Evolutionary conservation across 139 green algal genomes (phyloP), one percentile per base, ranked within the genome.

Genomic region (Coccomyxa sp.): DNA sequence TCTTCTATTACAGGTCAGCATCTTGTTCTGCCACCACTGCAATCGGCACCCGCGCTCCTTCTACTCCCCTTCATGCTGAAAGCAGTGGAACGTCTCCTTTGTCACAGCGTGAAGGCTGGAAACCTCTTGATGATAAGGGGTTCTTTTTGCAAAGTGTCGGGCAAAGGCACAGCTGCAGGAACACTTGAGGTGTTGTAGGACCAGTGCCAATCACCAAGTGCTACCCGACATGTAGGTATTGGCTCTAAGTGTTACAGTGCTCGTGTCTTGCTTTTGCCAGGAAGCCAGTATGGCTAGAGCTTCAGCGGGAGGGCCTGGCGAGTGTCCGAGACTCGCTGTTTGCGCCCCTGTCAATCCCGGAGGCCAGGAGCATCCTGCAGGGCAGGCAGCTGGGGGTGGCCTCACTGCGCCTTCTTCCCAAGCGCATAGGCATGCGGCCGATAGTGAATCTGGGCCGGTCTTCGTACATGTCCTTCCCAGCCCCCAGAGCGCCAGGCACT

Each of bases 241-340:
- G 38, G 32, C 57, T 58, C 23, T 67, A 1, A 9, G 21, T 71
- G 21, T 71, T 25, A 71, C 63, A 9, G 7, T 21, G 18, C 18
- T 28, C 63, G 21, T 71, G 63, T 25, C 63, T 28, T 21, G 21
- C 63, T 28, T 84, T 31, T 32, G 25, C 28, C 82, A 92, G 92
- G 80, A 97, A 98, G 87, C 90, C 93, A 17, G 91, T 98, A 68
- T 98, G 95, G 95, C 85, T 86, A 16, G 68, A 80, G 27, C 83
- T 96, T 79, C 82, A 85, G 32, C 28, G 25, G 14, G 28, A 51
- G 0, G 91, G 89, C 7, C 45, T 91, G 21, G 18, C 82, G 0
- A 88, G 90, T 38, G 87, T 96, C 13, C 17, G 82, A 25, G 28
- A 30, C 13, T 32, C 58, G 10, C 76, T 89, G 75, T 89, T 88